phyloP scores from a whole-genome alignment of 2,329 filamentous ascomycete genomes.

The Colletotrichum higginsianum region DNA sequence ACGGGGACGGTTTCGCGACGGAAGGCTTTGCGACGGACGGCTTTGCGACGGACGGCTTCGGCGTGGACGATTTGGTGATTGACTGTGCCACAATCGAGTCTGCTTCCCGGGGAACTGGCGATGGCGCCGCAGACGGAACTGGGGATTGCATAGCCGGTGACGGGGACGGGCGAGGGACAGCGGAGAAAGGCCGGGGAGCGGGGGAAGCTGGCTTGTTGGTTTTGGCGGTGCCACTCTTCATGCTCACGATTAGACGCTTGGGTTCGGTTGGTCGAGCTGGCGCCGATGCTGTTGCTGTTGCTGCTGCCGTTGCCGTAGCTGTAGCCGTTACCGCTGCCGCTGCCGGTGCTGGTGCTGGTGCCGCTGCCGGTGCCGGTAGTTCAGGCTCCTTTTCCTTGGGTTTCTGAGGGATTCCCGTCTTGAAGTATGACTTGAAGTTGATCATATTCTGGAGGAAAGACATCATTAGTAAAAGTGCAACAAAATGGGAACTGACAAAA shows the following conservation, averaged over 20 bases:
- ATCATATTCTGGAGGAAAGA: constrained; percentile 50
- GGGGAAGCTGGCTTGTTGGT: constrained; percentile 48
- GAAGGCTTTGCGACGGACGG: background rate
- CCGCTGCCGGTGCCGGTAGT: background rate
- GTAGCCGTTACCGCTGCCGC: too few relatives aligned
- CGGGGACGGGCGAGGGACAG: constrained; percentile 26
- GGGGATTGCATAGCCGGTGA: constrained; percentile 23
- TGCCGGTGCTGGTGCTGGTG: too few relatives aligned
- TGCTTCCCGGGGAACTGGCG: constrained; percentile 32
- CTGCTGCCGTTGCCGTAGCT: too few relatives aligned
- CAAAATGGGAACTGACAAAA: background rate
- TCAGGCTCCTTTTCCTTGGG: constrained; percentile 39
- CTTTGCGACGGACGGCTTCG: background rate
- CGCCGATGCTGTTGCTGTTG: background rate
- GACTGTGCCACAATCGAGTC: constrained; percentile 42
- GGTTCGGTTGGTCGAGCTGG: constrained; percentile 44
- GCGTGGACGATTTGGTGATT: constrained; percentile 19
- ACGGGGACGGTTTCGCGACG: background rate
- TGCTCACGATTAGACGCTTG: constrained; percentile 49
- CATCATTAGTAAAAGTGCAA: constrained; percentile 38
- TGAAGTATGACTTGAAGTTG: constrained; percentile 57
- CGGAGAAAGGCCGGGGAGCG: constrained; percentile 27
- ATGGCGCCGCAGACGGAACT: constrained; percentile 26
- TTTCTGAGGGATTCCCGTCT: constrained; percentile 45
- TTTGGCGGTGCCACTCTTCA: constrained; percentile 56